Percentiles rank a stretch among this genome's conserved stretches.
Conservation (phyloP, 768 basidiomycete genomes). For the Tulasnella sp. region DNA sequence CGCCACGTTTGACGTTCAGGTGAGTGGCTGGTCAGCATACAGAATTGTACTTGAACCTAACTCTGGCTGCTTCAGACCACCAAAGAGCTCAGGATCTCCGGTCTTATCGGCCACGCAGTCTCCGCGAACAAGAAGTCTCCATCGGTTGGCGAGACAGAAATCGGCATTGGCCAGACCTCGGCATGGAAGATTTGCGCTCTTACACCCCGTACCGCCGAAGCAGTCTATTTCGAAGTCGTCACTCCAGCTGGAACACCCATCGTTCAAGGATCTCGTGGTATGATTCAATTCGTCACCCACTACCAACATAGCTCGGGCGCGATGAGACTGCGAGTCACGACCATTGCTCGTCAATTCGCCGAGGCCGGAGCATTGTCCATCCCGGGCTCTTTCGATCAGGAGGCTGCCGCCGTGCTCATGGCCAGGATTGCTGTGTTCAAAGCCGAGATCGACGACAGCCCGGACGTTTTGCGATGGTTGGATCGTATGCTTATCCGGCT, state of each 20-base stretch:
- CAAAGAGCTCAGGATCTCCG: slow-evolving; percentile 97
- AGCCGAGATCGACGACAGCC: slow-evolving; percentile 96
- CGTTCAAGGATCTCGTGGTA: slow-evolving; percentile 81
- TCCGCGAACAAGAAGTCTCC: slow-evolving; percentile 95
- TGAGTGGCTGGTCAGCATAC: slow-evolving; percentile 35
- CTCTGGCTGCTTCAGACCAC: slow-evolving; percentile 62
- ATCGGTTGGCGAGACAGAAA: slow-evolving; percentile 98
- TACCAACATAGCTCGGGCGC: slow-evolving; percentile 98
- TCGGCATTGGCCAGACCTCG: slow-evolving; percentile 96
- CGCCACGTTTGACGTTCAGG: slow-evolving; percentile 97
- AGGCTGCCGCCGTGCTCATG: slow-evolving; percentile 97
- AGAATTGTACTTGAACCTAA: neutral
- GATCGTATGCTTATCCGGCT: slow-evolving; percentile 97
- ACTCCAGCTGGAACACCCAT: slow-evolving; percentile 93
- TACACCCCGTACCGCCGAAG: slow-evolving; percentile 79
- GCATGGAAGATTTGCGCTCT: slow-evolving; percentile 96
- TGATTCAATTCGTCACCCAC: slow-evolving; percentile 97
- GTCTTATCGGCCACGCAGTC: slow-evolving; percentile 95
- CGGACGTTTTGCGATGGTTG: slow-evolving; percentile 94
- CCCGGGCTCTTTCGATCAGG: slow-evolving; percentile 93
- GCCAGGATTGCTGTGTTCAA: slow-evolving; percentile 98
- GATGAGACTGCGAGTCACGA: slow-evolving; percentile 92
- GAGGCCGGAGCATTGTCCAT: slow-evolving; percentile 95
- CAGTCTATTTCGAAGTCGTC: slow-evolving; percentile 97
- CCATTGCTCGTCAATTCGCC: slow-evolving; percentile 94